A percentile compares a stretch with the other conserved stretches of the same genome.
phyloP scores from a whole-genome alignment of 768 basidiomycete species.

The Podaxis mareebaensis region DNA sequence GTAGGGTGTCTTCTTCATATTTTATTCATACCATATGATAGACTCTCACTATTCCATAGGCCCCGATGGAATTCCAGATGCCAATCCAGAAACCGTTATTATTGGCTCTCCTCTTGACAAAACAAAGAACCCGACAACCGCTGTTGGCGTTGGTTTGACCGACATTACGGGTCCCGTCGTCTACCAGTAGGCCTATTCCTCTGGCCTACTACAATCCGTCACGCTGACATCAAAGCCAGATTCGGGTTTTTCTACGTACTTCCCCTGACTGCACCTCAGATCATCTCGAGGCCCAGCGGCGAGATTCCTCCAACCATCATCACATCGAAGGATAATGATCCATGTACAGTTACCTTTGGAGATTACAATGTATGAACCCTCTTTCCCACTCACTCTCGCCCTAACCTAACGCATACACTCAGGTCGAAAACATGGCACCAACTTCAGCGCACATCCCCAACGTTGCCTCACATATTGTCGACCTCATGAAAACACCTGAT shows the following conservation, averaged over 20 bases:
- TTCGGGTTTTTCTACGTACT: slow-evolving; percentile 59
- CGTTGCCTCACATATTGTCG: slow-evolving; percentile 55
- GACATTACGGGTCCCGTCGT: slow-evolving; percentile 58
- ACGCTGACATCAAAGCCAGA: slow-evolving; percentile 20
- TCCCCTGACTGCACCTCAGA: slow-evolving; percentile 53
- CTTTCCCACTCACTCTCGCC: not conserved
- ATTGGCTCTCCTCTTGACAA: slow-evolving; percentile 56
- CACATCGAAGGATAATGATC: slow-evolving; percentile 29
- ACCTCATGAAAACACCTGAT: slow-evolving; percentile 51
- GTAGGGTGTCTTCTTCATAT: slow-evolving; percentile 25
- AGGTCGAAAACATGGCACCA: slow-evolving; percentile 61
- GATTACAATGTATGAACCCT: slow-evolving; percentile 54
- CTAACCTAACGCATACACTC: slow-evolving; percentile 2
- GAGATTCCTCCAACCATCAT: slow-evolving; percentile 41
- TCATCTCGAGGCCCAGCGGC: slow-evolving; percentile 40
- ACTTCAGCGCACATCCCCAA: slow-evolving; percentile 45
- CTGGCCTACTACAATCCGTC: slow-evolving; percentile 1
- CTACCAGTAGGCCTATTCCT: slow-evolving; percentile 42
- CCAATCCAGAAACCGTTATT: slow-evolving; percentile 57
- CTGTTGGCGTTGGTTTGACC: slow-evolving; percentile 44
- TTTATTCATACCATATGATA: not conserved
- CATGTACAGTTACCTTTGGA: slow-evolving; percentile 51
- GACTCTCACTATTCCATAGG: slow-evolving; percentile 30
- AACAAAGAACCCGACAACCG: slow-evolving; percentile 47
- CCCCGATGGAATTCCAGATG: slow-evolving; percentile 50